These are phyloP conservation scores for Cardamine resedifolia DNA, from an alignment of 345 rosid genomes.

Conservation along the genomic window DNA sequence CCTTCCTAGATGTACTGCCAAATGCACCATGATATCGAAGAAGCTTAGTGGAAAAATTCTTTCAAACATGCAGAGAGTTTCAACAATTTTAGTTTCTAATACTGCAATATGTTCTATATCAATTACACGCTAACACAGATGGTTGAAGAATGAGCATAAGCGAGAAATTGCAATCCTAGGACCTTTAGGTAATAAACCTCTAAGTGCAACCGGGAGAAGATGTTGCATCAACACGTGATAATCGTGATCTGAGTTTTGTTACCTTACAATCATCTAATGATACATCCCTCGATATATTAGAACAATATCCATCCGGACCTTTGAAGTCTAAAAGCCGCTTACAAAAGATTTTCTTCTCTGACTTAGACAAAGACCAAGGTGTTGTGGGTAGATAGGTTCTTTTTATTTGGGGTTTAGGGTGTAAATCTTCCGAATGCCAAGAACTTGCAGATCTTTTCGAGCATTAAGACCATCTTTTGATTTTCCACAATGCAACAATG, in stretches of 20 bases:
- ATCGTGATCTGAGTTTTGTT: neutral
- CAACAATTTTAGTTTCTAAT: neutral
- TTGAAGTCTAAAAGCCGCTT: neutral
- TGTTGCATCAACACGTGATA: neutral
- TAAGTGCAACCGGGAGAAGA: neutral
- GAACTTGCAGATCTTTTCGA: too few species aligned
- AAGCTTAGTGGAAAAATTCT: neutral
- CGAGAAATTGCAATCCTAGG: neutral
- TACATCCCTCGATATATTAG: neutral
- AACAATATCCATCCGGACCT: neutral
- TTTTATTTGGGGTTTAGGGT: neutral
- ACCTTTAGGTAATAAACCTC: neutral
- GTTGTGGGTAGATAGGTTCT: neutral
- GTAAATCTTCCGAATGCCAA: neutral
- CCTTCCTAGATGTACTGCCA: neutral
- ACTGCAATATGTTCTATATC: neutral
- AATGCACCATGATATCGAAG: neutral
- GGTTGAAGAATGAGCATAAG: neutral
- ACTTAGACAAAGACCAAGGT: neutral
- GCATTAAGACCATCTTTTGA: too few species aligned
- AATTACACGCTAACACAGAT: neutral
- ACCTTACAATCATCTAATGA: neutral
- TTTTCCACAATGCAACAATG: too few species aligned
- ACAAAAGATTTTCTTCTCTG: neutral
- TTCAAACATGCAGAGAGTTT: neutral